Conservation (phyloP, 1,139 yeast genomes). For the Geotrichum europaeum region DNA sequence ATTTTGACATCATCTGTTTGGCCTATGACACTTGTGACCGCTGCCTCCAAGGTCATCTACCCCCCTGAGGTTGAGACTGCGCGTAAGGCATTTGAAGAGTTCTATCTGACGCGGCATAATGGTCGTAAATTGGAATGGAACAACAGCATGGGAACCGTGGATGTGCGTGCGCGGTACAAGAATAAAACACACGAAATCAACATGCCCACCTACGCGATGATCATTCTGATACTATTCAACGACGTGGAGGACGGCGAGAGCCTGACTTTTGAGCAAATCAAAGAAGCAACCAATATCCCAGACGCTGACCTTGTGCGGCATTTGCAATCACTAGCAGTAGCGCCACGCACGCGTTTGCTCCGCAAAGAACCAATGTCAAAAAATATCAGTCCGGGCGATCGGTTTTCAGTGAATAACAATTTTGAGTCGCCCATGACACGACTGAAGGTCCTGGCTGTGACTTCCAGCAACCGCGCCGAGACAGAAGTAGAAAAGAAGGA, state of each 20-base stretch:
- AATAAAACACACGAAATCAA: conserved; percentile 70
- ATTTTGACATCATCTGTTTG: conserved; percentile 53
- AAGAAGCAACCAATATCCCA: conserved; percentile 65
- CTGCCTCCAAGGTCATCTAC: conserved; percentile 50
- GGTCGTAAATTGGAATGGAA: conserved; percentile 81
- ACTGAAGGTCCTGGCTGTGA: conserved; percentile 73
- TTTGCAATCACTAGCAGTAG: conserved; percentile 77
- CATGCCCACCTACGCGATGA: conserved; percentile 74
- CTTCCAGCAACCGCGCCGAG: conserved; percentile 39
- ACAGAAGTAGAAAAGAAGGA: conserved; percentile 39
- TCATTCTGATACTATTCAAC: conserved; percentile 67
- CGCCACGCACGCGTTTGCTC: conserved; percentile 71
- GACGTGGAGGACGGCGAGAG: conserved; percentile 47
- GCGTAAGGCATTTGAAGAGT: conserved; percentile 41
- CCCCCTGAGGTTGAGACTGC: conserved; percentile 44
- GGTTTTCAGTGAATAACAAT: conserved; percentile 60
- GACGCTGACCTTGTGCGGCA: conserved; percentile 67
- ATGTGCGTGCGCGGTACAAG: conserved; percentile 47
- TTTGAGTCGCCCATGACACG: conserved; percentile 68
- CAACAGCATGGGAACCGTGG: conserved; percentile 71
- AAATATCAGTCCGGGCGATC: conserved; percentile 59
- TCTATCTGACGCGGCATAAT: conserved; percentile 57
- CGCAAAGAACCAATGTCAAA: conserved; percentile 67
- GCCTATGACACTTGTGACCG: conserved; percentile 54
- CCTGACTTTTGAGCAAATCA: conserved; percentile 57